Conservation (phyloP, 768 basidiomycete genomes). For the Pluteus cervinus region DNA sequence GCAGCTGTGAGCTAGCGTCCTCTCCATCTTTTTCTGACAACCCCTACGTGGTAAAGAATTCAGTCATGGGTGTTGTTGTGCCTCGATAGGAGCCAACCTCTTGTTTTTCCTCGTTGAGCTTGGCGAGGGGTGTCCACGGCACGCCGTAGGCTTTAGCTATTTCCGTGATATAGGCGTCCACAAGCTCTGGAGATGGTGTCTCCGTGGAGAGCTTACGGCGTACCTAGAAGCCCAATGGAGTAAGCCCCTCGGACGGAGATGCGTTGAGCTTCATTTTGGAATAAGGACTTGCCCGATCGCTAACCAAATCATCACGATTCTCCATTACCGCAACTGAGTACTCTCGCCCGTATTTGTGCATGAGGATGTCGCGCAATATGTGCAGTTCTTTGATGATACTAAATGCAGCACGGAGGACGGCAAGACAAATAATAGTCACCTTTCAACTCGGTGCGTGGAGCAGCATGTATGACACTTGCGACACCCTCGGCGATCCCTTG, state of each 20-base stretch:
- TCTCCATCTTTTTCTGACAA: no score
- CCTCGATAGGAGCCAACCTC: no score
- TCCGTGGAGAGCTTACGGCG: conserved; percentile 63
- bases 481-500: conserved; percentile 73
- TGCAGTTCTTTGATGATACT: conserved; percentile 64
- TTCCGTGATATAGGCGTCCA: conserved; percentile 84
- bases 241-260: neutral
- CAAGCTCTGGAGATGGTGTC: conserved; percentile 68
- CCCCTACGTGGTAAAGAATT: no score
- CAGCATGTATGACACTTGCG: conserved; percentile 83
- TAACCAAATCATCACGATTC: conserved; percentile 76
- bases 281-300: conserved; percentile 59
- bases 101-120: conserved; percentile 17
- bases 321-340: conserved; percentile 84
- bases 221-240: conserved; percentile 41
- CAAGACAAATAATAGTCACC: conserved; percentile 32
- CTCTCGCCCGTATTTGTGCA: conserved; percentile 94
- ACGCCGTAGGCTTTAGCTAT: conserved; percentile 87
- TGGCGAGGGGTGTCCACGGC: conserved; percentile 46
- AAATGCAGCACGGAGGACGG: neutral
- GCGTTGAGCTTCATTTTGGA: neutral
- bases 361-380: conserved; percentile 84
- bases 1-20: no score
- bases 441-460: conserved; percentile 87
- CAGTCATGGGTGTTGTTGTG: no score